Evolutionary conservation across 306 rosid genomes (phyloP).

Genomic region (Dalbergia cochinchinensis): DNA sequence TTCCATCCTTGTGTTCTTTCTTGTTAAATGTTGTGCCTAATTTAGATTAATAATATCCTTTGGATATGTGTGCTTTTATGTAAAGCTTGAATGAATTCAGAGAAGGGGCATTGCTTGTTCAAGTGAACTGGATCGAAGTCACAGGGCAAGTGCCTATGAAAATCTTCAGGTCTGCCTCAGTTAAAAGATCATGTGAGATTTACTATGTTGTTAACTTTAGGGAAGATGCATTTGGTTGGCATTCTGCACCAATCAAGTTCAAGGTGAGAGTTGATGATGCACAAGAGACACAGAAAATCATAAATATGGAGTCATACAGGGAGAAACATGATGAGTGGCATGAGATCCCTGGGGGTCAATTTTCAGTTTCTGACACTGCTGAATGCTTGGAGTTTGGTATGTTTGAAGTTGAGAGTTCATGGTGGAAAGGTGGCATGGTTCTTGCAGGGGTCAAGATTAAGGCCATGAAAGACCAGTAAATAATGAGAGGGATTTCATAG

Average conservation of each 20-base stretch:
- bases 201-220: conserved; percentile 9
- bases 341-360: conserved; percentile 3
- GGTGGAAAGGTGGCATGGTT: conserved; percentile 42
- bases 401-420: conserved; percentile 33
- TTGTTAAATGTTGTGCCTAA: too few relatives aligned
- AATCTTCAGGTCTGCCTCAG: background rate
- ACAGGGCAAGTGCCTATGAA: conserved; percentile 1
- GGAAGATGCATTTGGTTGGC: background rate
- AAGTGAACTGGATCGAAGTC: conserved; percentile 41
- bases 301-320: background rate
- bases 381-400: conserved; percentile 36
- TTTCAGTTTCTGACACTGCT: conserved; percentile 1
- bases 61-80: background rate
- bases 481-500: too few relatives aligned
- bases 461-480: background rate
- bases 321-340: background rate
- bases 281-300: background rate
- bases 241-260: background rate
- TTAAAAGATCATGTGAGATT: background rate
- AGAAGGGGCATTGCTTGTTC: conserved; percentile 35
- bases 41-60: background rate
- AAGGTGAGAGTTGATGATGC: background rate
- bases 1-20: too few relatives aligned
- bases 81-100: conserved; percentile 6
- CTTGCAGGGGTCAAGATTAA: background rate